These are phyloP conservation scores for Chlamydomonas applanata DNA, from an alignment of 139 green algal species.

Conservation along the genomic window DNA sequence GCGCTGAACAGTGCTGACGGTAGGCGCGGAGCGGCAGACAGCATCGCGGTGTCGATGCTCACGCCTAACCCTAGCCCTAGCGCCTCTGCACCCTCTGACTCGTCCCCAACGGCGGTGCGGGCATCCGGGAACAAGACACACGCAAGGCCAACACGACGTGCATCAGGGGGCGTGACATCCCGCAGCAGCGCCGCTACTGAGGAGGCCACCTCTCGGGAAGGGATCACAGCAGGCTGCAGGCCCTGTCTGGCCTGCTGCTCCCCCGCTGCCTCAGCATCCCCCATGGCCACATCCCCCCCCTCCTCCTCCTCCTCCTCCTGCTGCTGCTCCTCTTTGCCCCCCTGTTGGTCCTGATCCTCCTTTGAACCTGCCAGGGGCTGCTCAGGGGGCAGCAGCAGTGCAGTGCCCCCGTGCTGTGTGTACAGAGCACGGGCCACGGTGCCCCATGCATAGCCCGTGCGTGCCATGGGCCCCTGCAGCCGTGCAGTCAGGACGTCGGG, in stretches of 20 bases:
- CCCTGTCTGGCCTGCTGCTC: no score
- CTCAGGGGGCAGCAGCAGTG: no score
- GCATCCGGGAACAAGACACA: constrained; percentile 7
- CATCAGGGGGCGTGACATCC: not conserved
- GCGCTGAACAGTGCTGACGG: not conserved
- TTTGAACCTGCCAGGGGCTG: no score
- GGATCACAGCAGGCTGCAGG: no score
- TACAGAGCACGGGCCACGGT: not conserved
- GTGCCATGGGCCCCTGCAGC: not conserved
- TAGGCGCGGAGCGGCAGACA: not conserved
- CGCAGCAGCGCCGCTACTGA: not conserved
- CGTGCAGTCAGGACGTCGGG: not conserved
- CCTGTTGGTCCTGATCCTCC: no score
- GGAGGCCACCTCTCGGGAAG: not conserved
- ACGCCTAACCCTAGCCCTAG: not conserved
- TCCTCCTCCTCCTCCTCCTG: no score
- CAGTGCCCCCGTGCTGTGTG: no score
- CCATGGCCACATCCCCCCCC: no score
- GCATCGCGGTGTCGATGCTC: not conserved
- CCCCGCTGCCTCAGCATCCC: no score
- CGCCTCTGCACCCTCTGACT: not conserved
- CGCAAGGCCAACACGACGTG: not conserved
- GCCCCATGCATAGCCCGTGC: not conserved
- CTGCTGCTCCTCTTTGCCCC: no score
- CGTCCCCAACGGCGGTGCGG: constrained; percentile 4